Evolutionary conservation across 2,329 filamentous ascomycete species (phyloP), one percentile per base, ranked within the genome.

Genomic region (Neopestalotiopsis rosae): DNA sequence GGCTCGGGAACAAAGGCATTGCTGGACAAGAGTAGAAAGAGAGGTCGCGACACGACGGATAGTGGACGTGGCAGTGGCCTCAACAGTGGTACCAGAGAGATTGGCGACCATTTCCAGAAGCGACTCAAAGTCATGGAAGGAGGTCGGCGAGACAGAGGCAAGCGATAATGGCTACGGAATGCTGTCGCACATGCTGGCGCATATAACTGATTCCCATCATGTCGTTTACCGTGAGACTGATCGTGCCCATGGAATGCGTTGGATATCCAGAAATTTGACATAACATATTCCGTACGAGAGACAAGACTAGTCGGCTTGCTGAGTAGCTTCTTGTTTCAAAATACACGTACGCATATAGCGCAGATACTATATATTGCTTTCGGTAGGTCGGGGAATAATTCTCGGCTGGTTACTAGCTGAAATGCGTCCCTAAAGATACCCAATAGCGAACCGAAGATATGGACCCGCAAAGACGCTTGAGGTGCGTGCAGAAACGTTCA

Each of bases 11-110:
- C 88, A 13, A 86, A 85, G 72, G 87, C 88, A 0, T 77, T 94
- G 73, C 80, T 95, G 73, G 95, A 97, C 77, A 95, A 92, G 86
- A 97, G 94, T 79, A 88, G 95, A 71, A 98, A 98, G 87, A 88
- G 95, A 73, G 87, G 87, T 32, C 84, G 88, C 28, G 92, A 95
- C 32, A 88, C 86, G 0, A 78, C 79, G 24, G 94, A 97, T 80
- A 90, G 92, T 0, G 90, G 89, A 6, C 88, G 91, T 69, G 89
- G 88, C 34, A 91, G 89, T 77, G 91, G 87, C 20, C 72, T 76
- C 42, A 80, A 77, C 63, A 82, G 85, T 7, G 83, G 83, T 6
- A 77, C 76, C 4, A 73, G 67, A 61, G 88, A 89, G 69, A 89
- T 94, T 76, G 95, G 95, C 30, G 92, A 94, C 69, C 86, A 88